phyloP scores from a whole-genome alignment of 345 rosid genomes.

The Aethionema arabicum region DNA sequence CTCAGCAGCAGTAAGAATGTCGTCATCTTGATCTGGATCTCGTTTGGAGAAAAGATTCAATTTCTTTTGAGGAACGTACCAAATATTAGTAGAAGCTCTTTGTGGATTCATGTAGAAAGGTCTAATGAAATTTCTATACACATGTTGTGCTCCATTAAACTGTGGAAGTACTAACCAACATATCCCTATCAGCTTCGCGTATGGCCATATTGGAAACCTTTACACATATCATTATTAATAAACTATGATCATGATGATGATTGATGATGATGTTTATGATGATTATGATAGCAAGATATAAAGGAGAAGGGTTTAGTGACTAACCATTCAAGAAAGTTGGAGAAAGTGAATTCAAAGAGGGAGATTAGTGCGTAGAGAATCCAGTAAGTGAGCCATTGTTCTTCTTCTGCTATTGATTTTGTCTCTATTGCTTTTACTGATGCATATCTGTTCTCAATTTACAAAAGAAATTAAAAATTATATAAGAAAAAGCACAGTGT shows the following conservation, averaged over 20 bases:
- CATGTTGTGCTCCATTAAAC: constrained; percentile 91
- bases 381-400: constrained; percentile 98
- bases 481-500: no score
- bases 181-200: constrained; percentile 66
- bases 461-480: background rate
- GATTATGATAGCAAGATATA: background rate
- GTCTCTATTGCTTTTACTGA: constrained; percentile 92
- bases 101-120: constrained; percentile 72
- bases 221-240: no score
- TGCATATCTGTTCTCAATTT: constrained; percentile 60
- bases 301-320: background rate
- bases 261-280: no score
- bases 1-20: constrained; percentile 79
- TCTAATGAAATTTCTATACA: constrained; percentile 78
- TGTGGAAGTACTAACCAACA: constrained; percentile 94
- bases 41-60: constrained; percentile 52
- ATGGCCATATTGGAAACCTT: constrained; percentile 95
- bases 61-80: constrained; percentile 87
- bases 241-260: no score
- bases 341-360: constrained; percentile 83
- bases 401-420: constrained; percentile 70
- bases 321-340: constrained; percentile 84
- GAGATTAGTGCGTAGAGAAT: constrained; percentile 85
- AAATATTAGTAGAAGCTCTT: constrained; percentile 62
- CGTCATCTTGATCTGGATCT: constrained; percentile 44